Evolutionary conservation across 345 rosid species (phyloP), one percentile per base, ranked within the genome.

Genomic region (Rhodomyrtus tomentosa): DNA sequence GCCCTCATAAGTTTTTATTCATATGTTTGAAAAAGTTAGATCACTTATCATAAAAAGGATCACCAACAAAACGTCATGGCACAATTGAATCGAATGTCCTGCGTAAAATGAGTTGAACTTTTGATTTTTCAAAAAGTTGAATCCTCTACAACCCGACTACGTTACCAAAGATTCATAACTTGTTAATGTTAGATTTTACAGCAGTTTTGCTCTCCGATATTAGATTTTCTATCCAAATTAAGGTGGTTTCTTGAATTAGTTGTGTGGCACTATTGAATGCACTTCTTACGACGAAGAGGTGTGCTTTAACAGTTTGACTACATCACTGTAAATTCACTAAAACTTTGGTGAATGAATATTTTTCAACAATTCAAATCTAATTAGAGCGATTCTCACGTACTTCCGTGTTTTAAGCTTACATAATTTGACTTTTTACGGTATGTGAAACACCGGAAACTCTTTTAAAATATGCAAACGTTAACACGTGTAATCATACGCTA

Each of bases 341-440:
- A 27, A 58, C 72, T 58, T 27, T 1, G 72, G 20, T 36, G 15
- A 58, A 58, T 27, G 27, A 6, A 58, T 36, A 58, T 58, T 58
- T 58, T 58, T 58, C 36, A 3, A 58, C 13, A n/a, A 6, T 58
- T 58, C 72, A 58, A 58, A 58, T 58, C 32, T 5, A 58, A n/a
- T 27, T 15, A 13, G 1, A 27, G 10, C 2, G 0, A 13, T n/a
- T 13, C n/a, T 24, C 5, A n/a, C n/a, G 0, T 5, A 6, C 38
- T 68, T 62, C 8, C 20, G 4, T 8, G 18, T 32, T 18, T 68
- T 3, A 24, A 18, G 76, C 45, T 32, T 45, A 32, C 45, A 2
- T 32, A 36, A 36, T 68, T 32, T 4, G 42, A 68, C 42, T 8
- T 38, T 5, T 38, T 38, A 38, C 5, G 5, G 3, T 5, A 21